phyloP scores from a whole-genome alignment of 2,329 filamentous ascomycete genomes.

The Botrytis squamosa region DNA sequence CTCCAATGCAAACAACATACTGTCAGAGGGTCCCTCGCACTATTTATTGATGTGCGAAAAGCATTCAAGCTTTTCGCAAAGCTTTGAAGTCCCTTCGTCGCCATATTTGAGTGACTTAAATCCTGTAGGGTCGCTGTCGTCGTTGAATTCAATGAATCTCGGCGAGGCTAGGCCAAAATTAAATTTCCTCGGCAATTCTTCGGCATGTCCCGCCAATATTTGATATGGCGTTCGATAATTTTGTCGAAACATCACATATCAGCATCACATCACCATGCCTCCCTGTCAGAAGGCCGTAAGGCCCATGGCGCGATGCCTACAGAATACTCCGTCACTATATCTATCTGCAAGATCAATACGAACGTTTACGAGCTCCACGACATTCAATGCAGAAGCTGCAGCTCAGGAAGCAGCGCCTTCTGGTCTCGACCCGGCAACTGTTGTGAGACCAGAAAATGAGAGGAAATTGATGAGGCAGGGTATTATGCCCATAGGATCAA shows the following conservation, averaged over 20 bases:
- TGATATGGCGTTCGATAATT: constrained; percentile 31
- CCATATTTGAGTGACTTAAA: constrained; percentile 34
- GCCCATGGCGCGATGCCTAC: constrained; percentile 56
- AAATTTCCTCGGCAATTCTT: constrained; percentile 34
- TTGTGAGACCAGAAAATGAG: constrained; percentile 63
- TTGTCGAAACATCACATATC: constrained; percentile 28
- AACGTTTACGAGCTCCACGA: constrained; percentile 40
- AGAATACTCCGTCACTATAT: constrained; percentile 40
- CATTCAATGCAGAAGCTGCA: constrained; percentile 39
- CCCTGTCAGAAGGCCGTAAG: constrained; percentile 57
- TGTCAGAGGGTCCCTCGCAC: constrained; percentile 42
- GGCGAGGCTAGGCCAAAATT: constrained; percentile 27
- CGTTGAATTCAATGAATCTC: constrained; percentile 19
- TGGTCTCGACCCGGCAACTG: constrained; percentile 67
- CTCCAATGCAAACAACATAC: constrained; percentile 33
- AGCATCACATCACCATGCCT: constrained; percentile 48
- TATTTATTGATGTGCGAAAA: constrained; percentile 30
- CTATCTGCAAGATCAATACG: constrained; percentile 33
- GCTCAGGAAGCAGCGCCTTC: constrained; percentile 40
- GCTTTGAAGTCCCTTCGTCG: constrained; percentile 37
- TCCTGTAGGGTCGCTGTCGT: constrained; percentile 25
- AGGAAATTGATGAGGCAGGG: constrained; percentile 66
- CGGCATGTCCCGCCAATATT: constrained; percentile 28
- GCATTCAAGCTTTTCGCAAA: constrained; percentile 35
- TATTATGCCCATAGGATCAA: constrained; percentile 74